Conservation (phyloP, 257 asterid genomes). For the Leptodermis oblonga region DNA sequence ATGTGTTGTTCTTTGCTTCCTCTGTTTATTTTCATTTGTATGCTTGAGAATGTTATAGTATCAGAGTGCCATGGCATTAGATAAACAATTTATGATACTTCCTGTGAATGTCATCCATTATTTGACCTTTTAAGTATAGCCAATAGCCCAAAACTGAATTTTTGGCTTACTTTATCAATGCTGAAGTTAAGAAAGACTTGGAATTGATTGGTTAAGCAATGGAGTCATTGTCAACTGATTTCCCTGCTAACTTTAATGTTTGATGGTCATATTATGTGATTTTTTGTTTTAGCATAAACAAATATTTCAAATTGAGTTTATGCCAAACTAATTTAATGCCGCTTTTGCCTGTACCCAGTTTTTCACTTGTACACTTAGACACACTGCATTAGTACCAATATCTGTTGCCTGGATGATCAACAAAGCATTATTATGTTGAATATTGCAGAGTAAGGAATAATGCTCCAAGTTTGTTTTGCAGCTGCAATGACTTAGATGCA, state of each 20-base stretch:
- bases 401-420: background rate
- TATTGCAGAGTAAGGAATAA: conserved; percentile 47
- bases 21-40: background rate
- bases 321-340: background rate
- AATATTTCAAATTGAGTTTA: background rate
- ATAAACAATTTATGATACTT: background rate
- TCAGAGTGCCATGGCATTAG: background rate
- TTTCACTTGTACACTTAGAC: background rate
- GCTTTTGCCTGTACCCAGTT: background rate
- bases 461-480: conserved; percentile 36
- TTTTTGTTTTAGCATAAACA: too few relatives aligned
- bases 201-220: background rate
- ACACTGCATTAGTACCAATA: background rate
- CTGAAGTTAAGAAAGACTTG: background rate
- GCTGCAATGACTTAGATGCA: conserved; percentile 51
- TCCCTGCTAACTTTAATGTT: background rate
- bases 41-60: background rate
- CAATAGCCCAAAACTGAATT: too few relatives aligned
- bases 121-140: background rate
- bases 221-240: background rate
- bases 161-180: background rate
- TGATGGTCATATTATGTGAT: background rate
- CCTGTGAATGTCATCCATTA: background rate
- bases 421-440: conserved; percentile 8
- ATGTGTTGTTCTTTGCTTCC: background rate